Evolutionary conservation across 768 basidiomycete species (phyloP).

Genomic region (Agrocybe chaxingu): DNA sequence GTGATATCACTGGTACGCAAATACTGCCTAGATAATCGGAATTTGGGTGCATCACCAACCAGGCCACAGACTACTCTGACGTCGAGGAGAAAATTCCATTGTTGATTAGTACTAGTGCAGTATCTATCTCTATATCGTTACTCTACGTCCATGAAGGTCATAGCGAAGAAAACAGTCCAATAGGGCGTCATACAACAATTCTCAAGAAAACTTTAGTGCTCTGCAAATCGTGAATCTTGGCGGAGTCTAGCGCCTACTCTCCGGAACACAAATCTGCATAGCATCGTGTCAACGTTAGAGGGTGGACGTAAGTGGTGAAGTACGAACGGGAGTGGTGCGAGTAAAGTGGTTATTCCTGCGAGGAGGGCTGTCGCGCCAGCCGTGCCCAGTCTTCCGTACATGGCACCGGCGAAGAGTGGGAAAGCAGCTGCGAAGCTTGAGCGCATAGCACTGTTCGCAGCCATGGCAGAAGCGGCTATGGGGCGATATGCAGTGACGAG

Average conservation of each 20-base stretch:
- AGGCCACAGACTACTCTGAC: too few species aligned
- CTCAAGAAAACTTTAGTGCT: background rate
- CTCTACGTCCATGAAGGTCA: background rate
- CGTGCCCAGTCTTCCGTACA: constrained; percentile 65
- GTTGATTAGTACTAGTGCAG: too few species aligned
- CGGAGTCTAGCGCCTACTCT: constrained; percentile 1
- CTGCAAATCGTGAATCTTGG: constrained; percentile 17
- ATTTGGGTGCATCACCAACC: too few species aligned
- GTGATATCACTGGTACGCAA: accelerated
- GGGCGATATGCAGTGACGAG: constrained; percentile 67
- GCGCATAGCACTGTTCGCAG: constrained; percentile 60
- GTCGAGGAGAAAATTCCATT: too few species aligned
- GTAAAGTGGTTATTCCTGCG: constrained; percentile 57
- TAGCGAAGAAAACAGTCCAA: too few species aligned
- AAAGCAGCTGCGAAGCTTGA: constrained; percentile 61
- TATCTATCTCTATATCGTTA: background rate
- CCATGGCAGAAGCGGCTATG: constrained; percentile 66
- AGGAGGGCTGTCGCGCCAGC: constrained; percentile 73
- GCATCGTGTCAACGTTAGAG: too few species aligned
- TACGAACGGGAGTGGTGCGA: constrained; percentile 62
- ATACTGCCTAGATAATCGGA: too few species aligned
- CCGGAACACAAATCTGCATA: constrained; percentile 11
- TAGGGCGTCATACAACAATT: background rate
- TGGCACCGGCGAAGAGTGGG: constrained; percentile 62
- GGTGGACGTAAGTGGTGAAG: background rate